Evolutionary conservation across 768 basidiomycete species (phyloP), one percentile per base, ranked within the genome.

Genomic region (Pulveroboletus frians): DNA sequence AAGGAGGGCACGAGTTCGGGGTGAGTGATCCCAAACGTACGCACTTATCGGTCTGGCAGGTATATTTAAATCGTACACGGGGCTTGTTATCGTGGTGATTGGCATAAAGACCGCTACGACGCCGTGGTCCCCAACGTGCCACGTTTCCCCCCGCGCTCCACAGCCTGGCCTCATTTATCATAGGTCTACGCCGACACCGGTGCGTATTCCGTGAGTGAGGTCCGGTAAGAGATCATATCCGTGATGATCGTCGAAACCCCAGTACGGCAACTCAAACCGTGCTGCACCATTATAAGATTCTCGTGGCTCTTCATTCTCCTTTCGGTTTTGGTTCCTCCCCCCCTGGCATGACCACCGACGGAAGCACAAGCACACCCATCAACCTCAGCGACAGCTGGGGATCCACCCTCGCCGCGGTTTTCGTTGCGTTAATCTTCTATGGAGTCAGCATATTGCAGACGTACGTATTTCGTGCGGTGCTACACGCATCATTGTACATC

Each of bases 361-460:
- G 9, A 40, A 34, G 36, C 10, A 9, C 52, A 45, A 32, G 30
- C 18, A 15, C 51, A 39, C 2, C 29, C 34, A 21, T 50, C 32
- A 9, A 56, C 44, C 47, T 53, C n/a, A 47, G 53, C 29, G 1
- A 45, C 14, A 53, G 52, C 21, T 63, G 58, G 62, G 61, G 64
- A n/a, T 54, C 58, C 23, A 61, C 52, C 6, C 61, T 65, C 26
- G 57, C 55, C 1, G 48, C 41, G 4, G 46, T 55, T 26, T 63
- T 55, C 13, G 49, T 51, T 26, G 59, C 63, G 27, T 43, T 63
- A 4, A 36, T 57, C 32, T 41, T 63, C n/a, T 63, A 63, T 49
- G 54, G 60, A 10, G 18, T 61, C 48, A 61, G 61, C 43, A 53
- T 61, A 56, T 39, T 59, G 17, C 60, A 62, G 48, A 61, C 57